Conservation (phyloP, 768 basidiomycete genomes). For the Naganishia friedmannii region DNA sequence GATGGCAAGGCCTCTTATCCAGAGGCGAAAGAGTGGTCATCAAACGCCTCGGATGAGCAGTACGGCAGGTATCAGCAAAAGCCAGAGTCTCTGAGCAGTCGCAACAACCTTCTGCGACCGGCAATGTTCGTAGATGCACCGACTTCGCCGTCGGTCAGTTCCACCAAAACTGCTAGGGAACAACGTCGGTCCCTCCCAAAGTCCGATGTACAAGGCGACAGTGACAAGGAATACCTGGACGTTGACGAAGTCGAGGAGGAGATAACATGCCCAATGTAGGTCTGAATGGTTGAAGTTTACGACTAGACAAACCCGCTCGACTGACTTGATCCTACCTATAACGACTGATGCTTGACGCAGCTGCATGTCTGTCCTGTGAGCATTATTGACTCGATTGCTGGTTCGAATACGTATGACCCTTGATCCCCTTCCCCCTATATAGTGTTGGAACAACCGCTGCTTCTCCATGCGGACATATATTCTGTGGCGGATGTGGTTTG, state of each 20-base stretch:
- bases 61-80: neutral
- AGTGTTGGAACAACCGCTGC: slow-evolving; percentile 28
- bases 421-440: neutral
- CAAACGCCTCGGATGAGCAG: neutral
- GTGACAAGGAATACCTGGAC: neutral
- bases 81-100: neutral
- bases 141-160: neutral
- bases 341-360: neutral
- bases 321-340: neutral
- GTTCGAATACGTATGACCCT: neutral
- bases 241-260: slow-evolving; percentile 23
- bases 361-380: slow-evolving; percentile 28
- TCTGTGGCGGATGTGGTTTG: slow-evolving; percentile 22
- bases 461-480: slow-evolving; percentile 23
- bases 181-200: neutral
- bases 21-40: neutral
- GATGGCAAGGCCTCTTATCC: neutral
- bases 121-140: neutral
- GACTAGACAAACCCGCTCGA: neutral
- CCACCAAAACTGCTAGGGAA: neutral
- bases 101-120: neutral
- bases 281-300: neutral
- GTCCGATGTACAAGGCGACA: neutral
- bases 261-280: slow-evolving; percentile 29
- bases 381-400: neutral